Percentiles rank a stretch among this genome's conserved stretches.
phyloP scores from a whole-genome alignment of 345 rosid species.

The Populus pruinosa region DNA sequence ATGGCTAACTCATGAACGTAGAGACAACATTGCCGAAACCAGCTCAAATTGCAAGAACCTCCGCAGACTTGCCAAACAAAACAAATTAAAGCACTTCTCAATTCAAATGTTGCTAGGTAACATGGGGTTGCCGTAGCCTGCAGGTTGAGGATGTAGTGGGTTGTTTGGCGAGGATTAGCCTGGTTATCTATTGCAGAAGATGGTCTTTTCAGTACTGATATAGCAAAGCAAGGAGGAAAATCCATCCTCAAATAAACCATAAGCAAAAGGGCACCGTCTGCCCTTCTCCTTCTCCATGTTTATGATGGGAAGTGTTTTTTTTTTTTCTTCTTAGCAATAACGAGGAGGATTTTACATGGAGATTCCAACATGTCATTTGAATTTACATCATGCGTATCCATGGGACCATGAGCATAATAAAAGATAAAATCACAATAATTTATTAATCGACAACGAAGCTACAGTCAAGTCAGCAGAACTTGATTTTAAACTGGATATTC shows the following conservation, averaged over 20 bases:
- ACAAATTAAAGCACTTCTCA: slow-evolving; percentile 9
- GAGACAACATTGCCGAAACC: not conserved
- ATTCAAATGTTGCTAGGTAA: slow-evolving; percentile 13
- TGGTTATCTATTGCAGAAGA: slow-evolving; percentile 17
- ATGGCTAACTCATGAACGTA: not conserved
- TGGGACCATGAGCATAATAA: not conserved
- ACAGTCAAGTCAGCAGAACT: not conserved
- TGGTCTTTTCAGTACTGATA: not conserved
- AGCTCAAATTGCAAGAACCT: not conserved
- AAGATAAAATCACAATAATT: no score
- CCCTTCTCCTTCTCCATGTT: not conserved
- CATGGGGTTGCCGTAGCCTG: slow-evolving; percentile 11
- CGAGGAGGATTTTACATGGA: no score
- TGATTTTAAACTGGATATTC: not conserved
- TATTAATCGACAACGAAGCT: no score
- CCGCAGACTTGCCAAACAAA: slow-evolving; percentile 1
- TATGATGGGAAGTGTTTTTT: no score
- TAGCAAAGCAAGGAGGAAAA: not conserved
- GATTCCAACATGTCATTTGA: no score
- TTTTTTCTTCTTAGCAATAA: no score
- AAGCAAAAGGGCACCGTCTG: not conserved
- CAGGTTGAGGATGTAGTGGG: slow-evolving; percentile 9
- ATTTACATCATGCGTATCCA: not conserved
- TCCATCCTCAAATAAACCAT: not conserved
- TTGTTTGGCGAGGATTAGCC: slow-evolving; percentile 9